Conservation (phyloP, 140 eudicot species). For the Ambrosia hybrid region DNA sequence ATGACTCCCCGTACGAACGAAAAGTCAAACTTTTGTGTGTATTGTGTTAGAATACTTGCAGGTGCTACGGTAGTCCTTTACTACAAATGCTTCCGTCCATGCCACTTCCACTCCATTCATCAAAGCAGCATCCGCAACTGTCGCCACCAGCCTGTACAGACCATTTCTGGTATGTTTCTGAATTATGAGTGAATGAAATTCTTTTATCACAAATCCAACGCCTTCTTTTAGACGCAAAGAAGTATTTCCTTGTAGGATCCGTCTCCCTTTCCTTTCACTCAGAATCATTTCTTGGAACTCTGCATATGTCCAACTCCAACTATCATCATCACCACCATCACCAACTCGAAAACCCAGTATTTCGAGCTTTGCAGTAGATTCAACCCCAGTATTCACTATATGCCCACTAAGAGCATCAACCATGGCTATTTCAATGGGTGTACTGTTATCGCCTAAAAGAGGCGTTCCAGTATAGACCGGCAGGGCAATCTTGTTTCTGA, state of each 20-base stretch:
- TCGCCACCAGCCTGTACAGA: constrained; percentile 41
- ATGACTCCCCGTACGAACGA: background rate
- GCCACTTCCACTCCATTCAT: constrained; percentile 44
- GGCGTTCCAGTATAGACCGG: constrained; percentile 42
- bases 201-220: constrained; percentile 24
- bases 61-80: constrained; percentile 43
- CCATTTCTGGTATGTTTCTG: constrained; percentile 36
- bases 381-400: constrained; percentile 48
- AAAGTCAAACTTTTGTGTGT: background rate
- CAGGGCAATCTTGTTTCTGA: constrained; percentile 27
- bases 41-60: constrained; percentile 32
- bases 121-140: constrained; percentile 28
- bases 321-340: constrained; percentile 35
- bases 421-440: constrained; percentile 42
- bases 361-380: constrained; percentile 50
- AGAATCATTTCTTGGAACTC: constrained; percentile 34
- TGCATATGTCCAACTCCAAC: constrained; percentile 38
- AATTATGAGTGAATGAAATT: constrained; percentile 37
- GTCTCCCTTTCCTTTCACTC: constrained; percentile 37
- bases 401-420: constrained; percentile 42
- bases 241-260: constrained; percentile 48
- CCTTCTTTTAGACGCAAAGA: constrained; percentile 50
- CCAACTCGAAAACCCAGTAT: constrained; percentile 38
- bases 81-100: constrained; percentile 41
- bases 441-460: constrained; percentile 38